Conservation (phyloP, 106 monocot species). For the Dioscorea dumetorum region DNA sequence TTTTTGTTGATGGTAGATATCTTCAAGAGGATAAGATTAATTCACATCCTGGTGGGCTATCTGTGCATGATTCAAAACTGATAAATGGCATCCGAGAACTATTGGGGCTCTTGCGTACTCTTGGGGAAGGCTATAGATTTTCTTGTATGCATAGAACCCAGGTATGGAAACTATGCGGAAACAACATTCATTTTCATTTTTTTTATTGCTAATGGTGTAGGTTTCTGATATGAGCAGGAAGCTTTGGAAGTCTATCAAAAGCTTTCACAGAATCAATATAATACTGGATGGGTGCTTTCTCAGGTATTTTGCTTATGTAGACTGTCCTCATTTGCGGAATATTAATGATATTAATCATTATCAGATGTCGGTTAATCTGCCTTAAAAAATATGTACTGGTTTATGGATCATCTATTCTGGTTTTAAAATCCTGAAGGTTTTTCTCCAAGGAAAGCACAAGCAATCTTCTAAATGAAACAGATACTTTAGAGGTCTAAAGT, state of each 20-base stretch:
- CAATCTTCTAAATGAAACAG: no score
- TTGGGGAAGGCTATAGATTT: slow-evolving; percentile 87
- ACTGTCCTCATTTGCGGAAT: no score
- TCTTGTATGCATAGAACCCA: slow-evolving; percentile 78
- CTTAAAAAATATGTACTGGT: no score
- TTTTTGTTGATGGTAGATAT: slow-evolving; percentile 39
- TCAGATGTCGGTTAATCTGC: no score
- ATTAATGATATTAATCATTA: no score
- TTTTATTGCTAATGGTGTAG: background rate
- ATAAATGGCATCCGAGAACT: slow-evolving; percentile 48
- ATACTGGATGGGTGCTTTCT: slow-evolving; percentile 92
- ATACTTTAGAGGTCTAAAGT: no score
- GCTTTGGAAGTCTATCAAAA: slow-evolving; percentile 81
- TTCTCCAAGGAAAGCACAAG: no score
- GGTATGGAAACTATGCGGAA: slow-evolving; percentile 27
- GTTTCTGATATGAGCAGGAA: slow-evolving; percentile 49
- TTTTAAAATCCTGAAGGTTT: no score
- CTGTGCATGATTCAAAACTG: slow-evolving; percentile 24
- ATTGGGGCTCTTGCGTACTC: slow-evolving; percentile 63
- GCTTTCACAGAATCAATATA: slow-evolving; percentile 79
- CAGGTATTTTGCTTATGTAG: slow-evolving; percentile 42
- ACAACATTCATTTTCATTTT: background rate
- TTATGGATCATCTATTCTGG: no score
- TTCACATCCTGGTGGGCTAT: slow-evolving; percentile 27
- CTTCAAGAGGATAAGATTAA: slow-evolving; percentile 42